Evolutionary conservation across 169 alveolate genomes (phyloP), one percentile per base, ranked within the genome.

Genomic region (Plasmodium adleri): DNA sequence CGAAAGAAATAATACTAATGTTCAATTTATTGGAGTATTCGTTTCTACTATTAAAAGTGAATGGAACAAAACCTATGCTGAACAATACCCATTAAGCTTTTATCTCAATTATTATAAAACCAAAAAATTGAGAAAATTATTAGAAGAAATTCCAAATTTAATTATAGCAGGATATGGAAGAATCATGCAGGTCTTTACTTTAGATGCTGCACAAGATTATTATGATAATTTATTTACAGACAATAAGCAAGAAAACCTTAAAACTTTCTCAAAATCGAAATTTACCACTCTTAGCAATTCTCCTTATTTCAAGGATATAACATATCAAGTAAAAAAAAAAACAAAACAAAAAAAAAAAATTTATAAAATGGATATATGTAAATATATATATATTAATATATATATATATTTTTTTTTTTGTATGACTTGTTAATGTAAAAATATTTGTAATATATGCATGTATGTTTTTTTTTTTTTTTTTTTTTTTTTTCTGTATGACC

Each of bases 31-130:
- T 22, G 94, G 94, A n/a, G 90, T 88, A 26, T 92, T 88, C 58
- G 93, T 92, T 17, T 92, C 94, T 12, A 74, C 94, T 13, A 92
- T 92, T 8, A 92, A 92, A 62, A 88, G 89, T 72, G 94, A 92
- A 75, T 92, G 94, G 94, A 74, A 71, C 22, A 72, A 83, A 58
- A 59, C 74, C 49, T 92, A 75, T 49, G 24, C 86, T 8, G 89
- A 71, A 6, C 93, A 76, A 24, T 64, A 73, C 32, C 92, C 94
- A 7, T 72, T 92, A 17, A 66, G 78, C 63, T 66, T 74, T 62
- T 92, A 88, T 49, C 28, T 92, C 80, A 73, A 70, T 60, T 73
- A 76, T 52, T 92, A 72, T 63, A 71, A 73, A 72, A 68, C 70
- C 22, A 71, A 78, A 62, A 78, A 92, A 85, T 56, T 92, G 64